Evolutionary conservation across 129 eudicot species (phyloP), one percentile per base, ranked within the genome.

Genomic region (Smallanthus sonchifolius): DNA sequence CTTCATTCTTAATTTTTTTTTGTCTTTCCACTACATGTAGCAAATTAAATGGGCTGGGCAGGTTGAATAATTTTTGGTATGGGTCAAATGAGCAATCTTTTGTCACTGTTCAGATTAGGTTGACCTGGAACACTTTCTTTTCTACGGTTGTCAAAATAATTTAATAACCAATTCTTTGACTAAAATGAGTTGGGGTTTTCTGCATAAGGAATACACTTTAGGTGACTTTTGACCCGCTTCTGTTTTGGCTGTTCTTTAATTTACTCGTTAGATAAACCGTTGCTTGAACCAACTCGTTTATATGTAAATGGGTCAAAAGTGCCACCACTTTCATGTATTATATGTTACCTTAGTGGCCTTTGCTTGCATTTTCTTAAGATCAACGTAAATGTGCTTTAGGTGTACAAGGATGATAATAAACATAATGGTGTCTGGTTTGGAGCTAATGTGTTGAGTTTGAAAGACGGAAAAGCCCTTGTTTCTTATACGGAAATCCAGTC

Each of bases 341-440:
- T 52, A 36, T 64, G 64, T 65, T 75, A 37, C 40, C 47, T 65
- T 49, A 30, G 47, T 44, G 47, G 54, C 37, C 70, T 36, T 68
- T 77, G 14, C 79, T 61, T n/a, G 39, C 43, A 63, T 73, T 66
- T 52, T 36, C 57, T 64, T 66, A 10, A 54, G 48, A 54, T 64
- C 72, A 42, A 16, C 7, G 19, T 69, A 65, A 48, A 79, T 78
- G 70, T 75, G 70, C 59, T 75, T 57, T 80, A 94, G 98, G 97
- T 94, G 43, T 83, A 81, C 73, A 90, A 82, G 79, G 88, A 85
- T 38, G 81, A 77, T 77, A 92, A 82, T 72, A 80, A 84, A 20
- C 49, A 8, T 66, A 84, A 82, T 73, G 73, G 77, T 63, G 97
- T 84, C 49, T 94, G 98, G 98, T 94, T 83, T 67, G 69, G 88